phyloP scores from a whole-genome alignment of 805 yeast species.

The Lipomyces sp. region DNA sequence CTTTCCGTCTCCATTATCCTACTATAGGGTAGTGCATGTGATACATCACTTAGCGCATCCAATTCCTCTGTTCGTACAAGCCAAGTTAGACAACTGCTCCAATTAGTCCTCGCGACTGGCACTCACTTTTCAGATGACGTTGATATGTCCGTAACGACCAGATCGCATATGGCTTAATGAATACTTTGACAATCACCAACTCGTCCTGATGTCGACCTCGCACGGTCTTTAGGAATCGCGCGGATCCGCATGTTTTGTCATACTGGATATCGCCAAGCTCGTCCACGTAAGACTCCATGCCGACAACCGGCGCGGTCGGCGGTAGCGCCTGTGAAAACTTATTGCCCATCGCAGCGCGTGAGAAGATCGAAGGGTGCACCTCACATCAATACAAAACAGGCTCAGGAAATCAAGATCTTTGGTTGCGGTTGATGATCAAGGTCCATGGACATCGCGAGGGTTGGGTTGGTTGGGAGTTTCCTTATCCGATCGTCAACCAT shows the following conservation, averaged over 20 bases:
- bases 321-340: slow-evolving; percentile 83
- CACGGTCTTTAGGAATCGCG: slow-evolving; percentile 81
- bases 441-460: no score
- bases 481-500: no score
- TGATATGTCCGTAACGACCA: slow-evolving; percentile 23
- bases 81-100: no score
- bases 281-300: slow-evolving; percentile 83
- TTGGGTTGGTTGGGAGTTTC: no score
- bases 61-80: slow-evolving; percentile 39
- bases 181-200: slow-evolving; percentile 69
- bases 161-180: slow-evolving; percentile 61
- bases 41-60: slow-evolving; percentile 46
- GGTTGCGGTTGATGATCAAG: no score
- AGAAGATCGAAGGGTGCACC: neutral
- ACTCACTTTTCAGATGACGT: slow-evolving; percentile 10
- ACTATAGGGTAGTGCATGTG: slow-evolving; percentile 67
- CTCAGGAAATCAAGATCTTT: neutral
- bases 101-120: no score
- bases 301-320: slow-evolving; percentile 87
- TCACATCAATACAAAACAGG: neutral
- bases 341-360: slow-evolving; percentile 64
- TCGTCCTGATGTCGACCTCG: slow-evolving; percentile 75
- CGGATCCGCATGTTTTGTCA: slow-evolving; percentile 68
- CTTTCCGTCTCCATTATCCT: slow-evolving; percentile 80
- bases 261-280: slow-evolving; percentile 74